A percentile compares a stretch with the other conserved stretches of the same genome.
Evolutionary conservation across 768 basidiomycete species (phyloP).

Genomic region (Mycena capillaripes): DNA sequence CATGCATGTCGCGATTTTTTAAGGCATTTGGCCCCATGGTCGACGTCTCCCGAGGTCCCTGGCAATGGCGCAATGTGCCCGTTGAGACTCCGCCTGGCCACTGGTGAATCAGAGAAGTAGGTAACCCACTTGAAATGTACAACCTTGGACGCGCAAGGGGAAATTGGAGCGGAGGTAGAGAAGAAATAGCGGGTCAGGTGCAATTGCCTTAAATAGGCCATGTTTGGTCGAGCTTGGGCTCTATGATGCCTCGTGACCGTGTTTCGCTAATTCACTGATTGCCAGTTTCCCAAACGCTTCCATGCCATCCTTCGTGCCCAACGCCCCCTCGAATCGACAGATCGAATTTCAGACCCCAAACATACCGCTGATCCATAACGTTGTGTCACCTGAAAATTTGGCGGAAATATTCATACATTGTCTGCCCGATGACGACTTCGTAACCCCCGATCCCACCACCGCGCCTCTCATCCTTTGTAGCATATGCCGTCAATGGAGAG

Average conservation of each 20-base stretch:
- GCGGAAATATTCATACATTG: slow-evolving; percentile 29
- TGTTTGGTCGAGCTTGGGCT: not conserved
- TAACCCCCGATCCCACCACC: slow-evolving; percentile 9
- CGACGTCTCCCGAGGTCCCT: not conserved
- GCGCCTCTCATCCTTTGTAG: slow-evolving; percentile 36
- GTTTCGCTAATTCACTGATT: too few relatives aligned
- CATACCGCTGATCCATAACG: not conserved
- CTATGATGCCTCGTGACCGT: not conserved
- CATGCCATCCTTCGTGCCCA: too few relatives aligned
- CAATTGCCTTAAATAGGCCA: not conserved
- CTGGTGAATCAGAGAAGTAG: not conserved
- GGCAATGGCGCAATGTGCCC: not conserved
- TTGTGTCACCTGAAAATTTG: not conserved
- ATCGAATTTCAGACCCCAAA: too few relatives aligned
- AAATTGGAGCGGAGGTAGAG: not conserved
- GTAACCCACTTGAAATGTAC: not conserved
- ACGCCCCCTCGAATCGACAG: too few relatives aligned
- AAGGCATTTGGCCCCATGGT: not conserved
- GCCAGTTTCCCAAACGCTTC: too few relatives aligned
- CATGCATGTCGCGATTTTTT: not conserved
- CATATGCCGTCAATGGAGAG: slow-evolving; percentile 32
- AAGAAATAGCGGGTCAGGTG: not conserved
- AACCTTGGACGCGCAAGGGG: not conserved
- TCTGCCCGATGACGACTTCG: slow-evolving; percentile 28
- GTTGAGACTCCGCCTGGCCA: not conserved